A percentile compares a stretch with the other conserved stretches of the same genome.
Evolutionary conservation across 345 rosid species (phyloP).

Genomic region (Lepidium sativum): DNA sequence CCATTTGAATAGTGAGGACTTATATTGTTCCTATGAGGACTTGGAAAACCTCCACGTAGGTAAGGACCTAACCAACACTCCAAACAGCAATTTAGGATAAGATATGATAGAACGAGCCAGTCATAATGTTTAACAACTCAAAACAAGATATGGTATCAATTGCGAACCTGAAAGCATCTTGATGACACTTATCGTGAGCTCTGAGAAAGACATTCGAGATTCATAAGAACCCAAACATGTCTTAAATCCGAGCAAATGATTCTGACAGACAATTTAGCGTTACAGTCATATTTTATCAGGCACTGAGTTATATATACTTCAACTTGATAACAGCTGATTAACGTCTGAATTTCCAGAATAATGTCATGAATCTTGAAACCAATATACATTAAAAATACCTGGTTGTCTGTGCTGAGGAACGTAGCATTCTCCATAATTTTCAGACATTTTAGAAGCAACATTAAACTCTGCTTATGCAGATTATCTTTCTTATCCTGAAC

Average conservation of each 20-base stretch:
- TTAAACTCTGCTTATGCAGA: conserved; percentile 39
- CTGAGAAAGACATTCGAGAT: conserved; percentile 46
- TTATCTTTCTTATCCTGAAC: conserved; percentile 38
- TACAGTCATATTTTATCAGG: not conserved
- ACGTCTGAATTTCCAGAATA: not conserved
- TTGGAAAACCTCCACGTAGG: conserved; percentile 28
- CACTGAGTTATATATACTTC: not conserved
- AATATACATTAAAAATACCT: conserved; percentile 41
- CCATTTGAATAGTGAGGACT: conserved; percentile 32
- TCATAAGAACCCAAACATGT: conserved; percentile 38
- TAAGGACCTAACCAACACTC: conserved; percentile 46
- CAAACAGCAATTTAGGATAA: conserved; percentile 22
- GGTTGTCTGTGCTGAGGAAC: conserved; percentile 88
- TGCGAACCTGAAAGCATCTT: conserved; percentile 77
- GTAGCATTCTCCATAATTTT: conserved; percentile 99
- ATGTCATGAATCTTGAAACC: conserved; percentile 9
- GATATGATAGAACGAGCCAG: not conserved
- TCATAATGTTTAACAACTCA: conserved; percentile 1
- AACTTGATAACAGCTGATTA: conserved; percentile 5
- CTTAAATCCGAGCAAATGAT: conserved; percentile 77
- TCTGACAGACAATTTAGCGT: conserved; percentile 31
- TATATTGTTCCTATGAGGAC: conserved; percentile 24
- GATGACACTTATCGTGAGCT: conserved; percentile 51
- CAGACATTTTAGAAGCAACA: conserved; percentile 76
- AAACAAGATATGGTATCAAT: not conserved